Conservation (phyloP, 495 filamentous ascomycete genomes). For the Hyphodiscus hymeniophilus region DNA sequence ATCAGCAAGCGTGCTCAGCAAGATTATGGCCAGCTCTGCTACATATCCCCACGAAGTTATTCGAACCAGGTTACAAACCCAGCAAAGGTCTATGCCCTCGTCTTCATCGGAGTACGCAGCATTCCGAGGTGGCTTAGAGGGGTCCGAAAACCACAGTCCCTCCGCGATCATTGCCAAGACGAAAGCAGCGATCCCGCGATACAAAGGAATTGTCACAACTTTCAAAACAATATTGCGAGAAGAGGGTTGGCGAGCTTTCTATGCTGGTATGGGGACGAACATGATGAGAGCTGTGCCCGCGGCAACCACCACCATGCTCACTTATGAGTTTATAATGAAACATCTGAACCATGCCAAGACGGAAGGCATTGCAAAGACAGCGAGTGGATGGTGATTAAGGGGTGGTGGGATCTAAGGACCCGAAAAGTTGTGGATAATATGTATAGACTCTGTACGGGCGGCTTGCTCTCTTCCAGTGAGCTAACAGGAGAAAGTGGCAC, state of each 20-base stretch:
- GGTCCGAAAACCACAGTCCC: conserved; percentile 21
- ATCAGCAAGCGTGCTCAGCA: conserved; percentile 86
- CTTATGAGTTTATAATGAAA: conserved; percentile 82
- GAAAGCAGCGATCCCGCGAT: conserved; percentile 46
- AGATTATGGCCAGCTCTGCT: conserved; percentile 86
- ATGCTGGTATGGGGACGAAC: conserved; percentile 96
- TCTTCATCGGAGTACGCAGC: conserved; percentile 46
- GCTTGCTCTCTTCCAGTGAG: neutral
- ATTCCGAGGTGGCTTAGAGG: conserved; percentile 55
- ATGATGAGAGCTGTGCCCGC: conserved; percentile 92
- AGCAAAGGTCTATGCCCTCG: conserved; percentile 53
- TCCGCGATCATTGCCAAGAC: conserved; percentile 15
- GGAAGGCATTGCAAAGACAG: conserved; percentile 16
- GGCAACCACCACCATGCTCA: conserved; percentile 94
- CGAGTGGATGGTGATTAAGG: conserved; percentile 2
- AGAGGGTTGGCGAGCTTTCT: conserved; percentile 95
- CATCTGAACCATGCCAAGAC: conserved; percentile 27
- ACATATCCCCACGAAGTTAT: conserved; percentile 98
- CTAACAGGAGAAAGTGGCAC: neutral
- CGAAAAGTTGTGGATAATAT: neutral
- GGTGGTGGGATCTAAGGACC: neutral
- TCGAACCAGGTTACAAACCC: conserved; percentile 81
- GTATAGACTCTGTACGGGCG: neutral
- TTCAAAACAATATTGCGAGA: conserved; percentile 76
- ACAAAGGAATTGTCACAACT: conserved; percentile 74